Base-by-base conservation (phyloP, 2,329 filamentous ascomycete species). In the Alternaria conjuncta region DNA sequence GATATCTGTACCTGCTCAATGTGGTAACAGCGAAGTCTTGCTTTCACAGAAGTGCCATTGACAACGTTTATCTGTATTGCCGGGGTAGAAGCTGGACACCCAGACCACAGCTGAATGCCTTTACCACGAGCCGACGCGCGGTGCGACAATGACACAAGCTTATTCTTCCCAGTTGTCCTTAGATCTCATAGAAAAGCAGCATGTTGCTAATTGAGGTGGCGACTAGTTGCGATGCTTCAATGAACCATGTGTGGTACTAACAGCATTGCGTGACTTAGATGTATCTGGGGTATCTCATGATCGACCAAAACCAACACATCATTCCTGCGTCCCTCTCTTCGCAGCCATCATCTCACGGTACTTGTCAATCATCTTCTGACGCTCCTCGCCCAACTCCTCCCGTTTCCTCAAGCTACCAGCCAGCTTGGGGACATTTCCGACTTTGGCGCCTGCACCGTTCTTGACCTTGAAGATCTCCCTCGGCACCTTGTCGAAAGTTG, bases 371-470 rank as follows among this genome's bases (percentile, higher is more conserved):
- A 94, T 88, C 58, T 86, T 88, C 75, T 85, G 85, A 67, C 92
- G 85, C 70, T 90, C 88, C 54, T 83, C 86, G n/a, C 89, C 88
- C 61, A 95, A 76, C 80, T 93, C 91, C 75, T 93, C 91, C 79
- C 91, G 85, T 77, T 88, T 85, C 74, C 89, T 86, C 80, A 94
- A 82, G 83, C 90, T 92, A 13, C 91, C 92, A 41, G 87, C 89
- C 4, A 85, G 82, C 71, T 88, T 88, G 9, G 92, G 92, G 46
- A 94, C 86, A 76, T 91, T 88, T 2, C 84, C 87, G 23, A 92
- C 89, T 63, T 90, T 85, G 1, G 91, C 89, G 69, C 84, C 86
- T 0, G 90, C 90, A 0, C 89, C 89, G 23, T 87, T 82, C 50
- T 87, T 86, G 8, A 91, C 83, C 75, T 91, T 87, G 77, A 91